Percentiles rank a stretch among this genome's conserved stretches.
Conservation (phyloP, 148 eudicot species). For the Fagopyrum homotropicum region DNA sequence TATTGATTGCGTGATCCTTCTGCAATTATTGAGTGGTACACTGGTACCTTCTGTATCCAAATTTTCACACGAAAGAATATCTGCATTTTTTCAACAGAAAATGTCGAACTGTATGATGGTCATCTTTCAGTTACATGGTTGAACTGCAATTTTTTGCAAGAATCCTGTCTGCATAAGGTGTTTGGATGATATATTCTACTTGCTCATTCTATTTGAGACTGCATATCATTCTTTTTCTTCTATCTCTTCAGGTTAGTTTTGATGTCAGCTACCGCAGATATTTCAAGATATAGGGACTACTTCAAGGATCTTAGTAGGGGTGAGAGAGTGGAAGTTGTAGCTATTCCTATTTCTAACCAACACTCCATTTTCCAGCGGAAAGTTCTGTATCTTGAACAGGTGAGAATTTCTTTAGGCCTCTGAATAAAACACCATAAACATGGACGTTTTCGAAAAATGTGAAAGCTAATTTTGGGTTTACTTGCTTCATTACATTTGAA, state of each 20-base stretch:
- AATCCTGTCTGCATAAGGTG: neutral
- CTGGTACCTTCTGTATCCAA: no score
- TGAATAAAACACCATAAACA: neutral
- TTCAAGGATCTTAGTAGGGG: constrained; percentile 80
- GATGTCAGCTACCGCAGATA: constrained; percentile 98
- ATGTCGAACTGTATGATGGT: neutral
- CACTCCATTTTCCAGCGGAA: constrained; percentile 51
- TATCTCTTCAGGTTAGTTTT: constrained; percentile 64
- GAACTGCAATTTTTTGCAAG: neutral
- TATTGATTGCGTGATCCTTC: no score
- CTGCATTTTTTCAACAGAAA: neutral
- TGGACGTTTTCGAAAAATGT: neutral
- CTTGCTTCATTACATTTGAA: neutral
- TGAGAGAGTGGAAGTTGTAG: constrained; percentile 92
- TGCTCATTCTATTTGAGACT: constrained; percentile 7
- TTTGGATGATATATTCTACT: neutral
- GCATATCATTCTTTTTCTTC: constrained; percentile 7
- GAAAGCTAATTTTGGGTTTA: neutral
- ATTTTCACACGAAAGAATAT: neutral
- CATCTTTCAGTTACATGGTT: neutral
- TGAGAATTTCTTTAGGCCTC: constrained; percentile 14
- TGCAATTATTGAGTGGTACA: no score
- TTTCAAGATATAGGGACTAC: constrained; percentile 74
- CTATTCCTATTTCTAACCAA: constrained; percentile 63
- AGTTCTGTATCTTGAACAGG: constrained; percentile 86